Conservation (phyloP, 1,284 basidiomycete species). For the Boletus mariae region DNA sequence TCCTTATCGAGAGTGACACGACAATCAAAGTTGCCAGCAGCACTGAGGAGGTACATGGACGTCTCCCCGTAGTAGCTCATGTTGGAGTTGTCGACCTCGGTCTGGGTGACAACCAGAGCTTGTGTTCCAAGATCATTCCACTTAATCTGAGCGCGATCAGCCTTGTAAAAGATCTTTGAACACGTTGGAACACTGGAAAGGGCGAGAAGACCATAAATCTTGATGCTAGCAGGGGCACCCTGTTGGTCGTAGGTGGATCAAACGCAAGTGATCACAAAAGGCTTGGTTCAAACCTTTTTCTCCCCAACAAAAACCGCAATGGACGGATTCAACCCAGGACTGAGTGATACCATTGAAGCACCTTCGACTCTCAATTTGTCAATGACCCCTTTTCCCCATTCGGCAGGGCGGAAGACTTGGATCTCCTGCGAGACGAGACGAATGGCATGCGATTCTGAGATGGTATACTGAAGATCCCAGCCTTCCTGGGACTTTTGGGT, state of each 20-base stretch:
- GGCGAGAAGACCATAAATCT: slow-evolving; percentile 80
- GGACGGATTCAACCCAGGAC: slow-evolving; percentile 80
- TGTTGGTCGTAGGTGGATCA: slow-evolving; percentile 25
- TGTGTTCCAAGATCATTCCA: slow-evolving; percentile 93
- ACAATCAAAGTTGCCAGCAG: slow-evolving; percentile 96
- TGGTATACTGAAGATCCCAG: slow-evolving; percentile 91
- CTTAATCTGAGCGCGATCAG: slow-evolving; percentile 91
- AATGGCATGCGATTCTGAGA: slow-evolving; percentile 86
- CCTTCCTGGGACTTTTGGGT: slow-evolving; percentile 81
- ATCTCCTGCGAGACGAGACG: slow-evolving; percentile 83
- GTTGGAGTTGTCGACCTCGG: slow-evolving; percentile 95
- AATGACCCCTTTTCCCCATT: slow-evolving; percentile 75
- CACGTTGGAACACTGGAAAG: slow-evolving; percentile 53
- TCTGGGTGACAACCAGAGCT: slow-evolving; percentile 87
- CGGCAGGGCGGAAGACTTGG: slow-evolving; percentile 80
- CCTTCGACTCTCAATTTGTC: slow-evolving; percentile 84
- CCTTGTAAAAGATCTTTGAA: slow-evolving; percentile 94
- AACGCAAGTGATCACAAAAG: background rate
- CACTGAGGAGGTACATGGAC: slow-evolving; percentile 88
- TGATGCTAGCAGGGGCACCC: slow-evolving; percentile 90
- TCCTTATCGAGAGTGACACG: slow-evolving; percentile 93
- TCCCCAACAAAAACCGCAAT: slow-evolving; percentile 91
- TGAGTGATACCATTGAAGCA: slow-evolving; percentile 70
- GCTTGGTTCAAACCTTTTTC: slow-evolving; percentile 64
- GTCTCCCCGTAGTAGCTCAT: slow-evolving; percentile 99